Percentiles rank a stretch among this genome's conserved stretches.
Conservation (phyloP, 352 stramenopile genomes). For the Phytophthora ohioensis region DNA sequence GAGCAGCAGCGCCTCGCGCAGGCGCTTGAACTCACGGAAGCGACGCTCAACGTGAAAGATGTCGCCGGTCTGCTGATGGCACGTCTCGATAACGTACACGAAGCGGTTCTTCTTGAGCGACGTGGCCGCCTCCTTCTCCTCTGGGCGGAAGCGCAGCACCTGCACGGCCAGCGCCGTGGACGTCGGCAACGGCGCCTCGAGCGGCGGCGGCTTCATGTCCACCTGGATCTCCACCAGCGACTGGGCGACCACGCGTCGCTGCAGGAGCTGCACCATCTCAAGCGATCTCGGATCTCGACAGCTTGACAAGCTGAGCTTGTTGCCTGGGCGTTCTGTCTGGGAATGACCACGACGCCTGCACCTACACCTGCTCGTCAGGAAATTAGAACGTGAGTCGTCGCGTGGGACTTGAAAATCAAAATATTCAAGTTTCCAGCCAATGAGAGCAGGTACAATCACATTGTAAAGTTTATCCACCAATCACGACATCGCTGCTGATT, state of each 20-base stretch:
- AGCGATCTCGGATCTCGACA: not conserved
- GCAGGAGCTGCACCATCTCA: conserved; percentile 34
- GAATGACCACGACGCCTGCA: conserved; percentile 18
- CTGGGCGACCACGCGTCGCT: conserved; percentile 19
- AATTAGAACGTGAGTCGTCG: conserved; percentile 11
- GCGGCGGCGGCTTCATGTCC: conserved; percentile 20
- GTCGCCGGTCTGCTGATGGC: conserved; percentile 65
- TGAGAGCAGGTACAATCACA: conserved; percentile 10
- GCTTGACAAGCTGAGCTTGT: conserved; percentile 1
- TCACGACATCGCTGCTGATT: conserved; percentile 12
- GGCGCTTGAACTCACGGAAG: conserved; percentile 77
- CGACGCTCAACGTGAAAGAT: conserved; percentile 60
- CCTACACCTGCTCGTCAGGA: conserved; percentile 14
- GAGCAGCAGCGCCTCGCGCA: conserved; percentile 66
- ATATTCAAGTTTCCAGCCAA: conserved; percentile 6
- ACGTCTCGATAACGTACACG: conserved; percentile 83
- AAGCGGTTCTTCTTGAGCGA: conserved; percentile 73
- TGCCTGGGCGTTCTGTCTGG: conserved; percentile 17
- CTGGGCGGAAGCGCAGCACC: conserved; percentile 62
- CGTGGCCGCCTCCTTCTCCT: conserved; percentile 55
- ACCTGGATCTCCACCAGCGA: conserved; percentile 35
- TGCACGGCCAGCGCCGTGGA: conserved; percentile 54
- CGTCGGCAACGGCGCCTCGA: conserved; percentile 13
- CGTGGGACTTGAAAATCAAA: conserved; percentile 7
- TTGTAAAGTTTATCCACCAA: conserved; percentile 28